Conservation (phyloP, 768 basidiomycete species). For the Suillus clintonianus region DNA sequence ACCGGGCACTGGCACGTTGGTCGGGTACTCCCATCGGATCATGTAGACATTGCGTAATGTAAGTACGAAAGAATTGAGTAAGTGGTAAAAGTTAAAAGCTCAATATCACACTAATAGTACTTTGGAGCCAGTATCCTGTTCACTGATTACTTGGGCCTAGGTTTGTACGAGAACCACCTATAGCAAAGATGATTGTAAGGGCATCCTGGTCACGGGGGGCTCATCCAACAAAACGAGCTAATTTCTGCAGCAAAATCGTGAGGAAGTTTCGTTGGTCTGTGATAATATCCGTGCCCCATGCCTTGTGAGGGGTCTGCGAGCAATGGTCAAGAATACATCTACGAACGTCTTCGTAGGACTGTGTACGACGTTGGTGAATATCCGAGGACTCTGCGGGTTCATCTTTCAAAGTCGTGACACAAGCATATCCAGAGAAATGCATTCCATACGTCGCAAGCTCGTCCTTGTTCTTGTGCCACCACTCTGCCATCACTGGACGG, state of each 20-base stretch:
- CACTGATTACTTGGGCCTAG: too few species aligned
- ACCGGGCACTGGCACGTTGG: too few species aligned
- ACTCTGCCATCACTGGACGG: constrained; percentile 22
- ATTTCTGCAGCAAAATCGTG: not conserved
- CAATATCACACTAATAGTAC: not conserved
- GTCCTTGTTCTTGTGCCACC: constrained; percentile 33
- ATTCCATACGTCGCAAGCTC: constrained; percentile 27
- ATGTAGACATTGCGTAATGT: not conserved
- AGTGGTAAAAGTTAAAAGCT: not conserved
- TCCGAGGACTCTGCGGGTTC: not conserved
- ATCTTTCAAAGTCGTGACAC: constrained; percentile 26
- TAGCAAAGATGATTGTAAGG: not conserved
- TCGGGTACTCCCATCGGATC: too few species aligned
- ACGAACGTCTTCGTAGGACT: not conserved
- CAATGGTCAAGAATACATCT: not conserved
- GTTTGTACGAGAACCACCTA: not conserved
- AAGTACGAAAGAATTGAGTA: not conserved
- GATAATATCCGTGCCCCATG: not conserved
- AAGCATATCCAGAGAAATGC: constrained; percentile 31
- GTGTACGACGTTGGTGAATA: not conserved
- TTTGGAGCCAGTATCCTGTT: not conserved
- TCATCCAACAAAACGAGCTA: not conserved
- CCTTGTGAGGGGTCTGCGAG: not conserved
- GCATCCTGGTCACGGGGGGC: not conserved
- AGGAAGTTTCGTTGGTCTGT: not conserved